Base-by-base conservation (phyloP, 768 basidiomycete species). In the Naganishia antarctica region DNA sequence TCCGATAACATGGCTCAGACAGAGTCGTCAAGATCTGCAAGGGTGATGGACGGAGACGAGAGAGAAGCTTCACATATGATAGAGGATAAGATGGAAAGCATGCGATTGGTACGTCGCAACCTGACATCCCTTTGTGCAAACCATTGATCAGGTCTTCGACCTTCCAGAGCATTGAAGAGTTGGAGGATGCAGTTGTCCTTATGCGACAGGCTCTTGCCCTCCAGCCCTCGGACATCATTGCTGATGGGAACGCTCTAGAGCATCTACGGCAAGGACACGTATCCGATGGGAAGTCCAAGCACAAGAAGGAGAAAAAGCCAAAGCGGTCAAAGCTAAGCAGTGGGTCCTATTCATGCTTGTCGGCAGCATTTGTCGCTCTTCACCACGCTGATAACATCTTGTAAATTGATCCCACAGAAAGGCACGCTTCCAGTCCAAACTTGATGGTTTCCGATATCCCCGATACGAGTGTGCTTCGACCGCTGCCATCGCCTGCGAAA, bases 281-380 rank as follows among this genome's bases (percentile, higher is more conserved):
- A 6, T 21, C 46, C 26, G n/a, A 34, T 25, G 49, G 31, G 13
- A 32, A 18, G 4, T 41, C 29, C 16, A 62, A 34, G 26, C 4
- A 9, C 18, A 63, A 63, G 50, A 46, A 63, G 28, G 62, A 46
- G 12, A 63, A 63, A 34, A 51, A 51, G 29, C 23, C 49, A 15
- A 63, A 57, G 62, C 49, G 51, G 50, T 45, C 49, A 31, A 63
- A 63, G 32, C 49, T 51, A 18, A 43, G 51, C 40, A 63, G 62
- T 51, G 45, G n/a, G 62, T 40, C 37, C 48, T 13, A 21, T 47
- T 13, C 6, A 15, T 45, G 21, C 40, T 13, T 9, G 41, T 40
- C 31, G 15, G 40, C 15, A 34, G 13, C 46, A 9, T 46, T n/a
- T 11, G n/a, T 46, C 40, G 9, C 16, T n/a, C n/a, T n/a, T n/a